Evolutionary conservation across 2,329 filamentous ascomycete genomes (phyloP).

Genomic region (Botrytis fabae): DNA sequence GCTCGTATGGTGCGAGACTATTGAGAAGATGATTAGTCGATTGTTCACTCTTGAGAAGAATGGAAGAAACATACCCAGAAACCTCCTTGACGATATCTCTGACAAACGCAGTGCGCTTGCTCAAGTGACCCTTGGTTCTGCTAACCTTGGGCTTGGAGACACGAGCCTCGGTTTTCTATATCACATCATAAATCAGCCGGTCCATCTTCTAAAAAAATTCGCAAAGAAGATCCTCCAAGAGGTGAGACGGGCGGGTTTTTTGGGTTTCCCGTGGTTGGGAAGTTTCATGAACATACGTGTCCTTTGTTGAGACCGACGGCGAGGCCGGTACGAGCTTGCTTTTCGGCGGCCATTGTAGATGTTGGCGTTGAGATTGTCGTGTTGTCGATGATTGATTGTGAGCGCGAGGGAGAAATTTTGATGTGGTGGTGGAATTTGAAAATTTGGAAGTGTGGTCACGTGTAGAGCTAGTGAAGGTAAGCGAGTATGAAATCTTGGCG

Average conservation of each 20-base stretch:
- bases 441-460: conserved; percentile 15
- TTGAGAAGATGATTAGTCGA: conserved; percentile 25
- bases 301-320: conserved; percentile 63
- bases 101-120: conserved; percentile 96
- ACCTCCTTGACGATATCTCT: conserved; percentile 98
- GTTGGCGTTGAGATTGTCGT: conserved; percentile 23
- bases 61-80: conserved; percentile 69
- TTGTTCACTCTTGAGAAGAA: not conserved
- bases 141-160: conserved; percentile 77
- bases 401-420: conserved; percentile 5
- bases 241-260: conserved; percentile 55
- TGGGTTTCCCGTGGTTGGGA: not conserved
- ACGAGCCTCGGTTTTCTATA: conserved; percentile 79
- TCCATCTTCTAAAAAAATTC: conserved; percentile 32
- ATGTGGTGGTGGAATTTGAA: not conserved
- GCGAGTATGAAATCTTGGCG: conserved; percentile 16
- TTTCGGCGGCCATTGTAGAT: conserved; percentile 58
- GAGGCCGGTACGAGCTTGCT: conserved; percentile 58
- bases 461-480: not conserved
- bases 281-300: conserved; percentile 52
- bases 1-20: conserved; percentile 91
- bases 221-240: conserved; percentile 69
- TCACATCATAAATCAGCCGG: conserved; percentile 35
- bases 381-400: conserved; percentile 7
- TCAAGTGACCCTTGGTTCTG: conserved; percentile 90